phyloP scores from a whole-genome alignment of 139 green algal genomes.

The Pycnococcus provasolii region DNA sequence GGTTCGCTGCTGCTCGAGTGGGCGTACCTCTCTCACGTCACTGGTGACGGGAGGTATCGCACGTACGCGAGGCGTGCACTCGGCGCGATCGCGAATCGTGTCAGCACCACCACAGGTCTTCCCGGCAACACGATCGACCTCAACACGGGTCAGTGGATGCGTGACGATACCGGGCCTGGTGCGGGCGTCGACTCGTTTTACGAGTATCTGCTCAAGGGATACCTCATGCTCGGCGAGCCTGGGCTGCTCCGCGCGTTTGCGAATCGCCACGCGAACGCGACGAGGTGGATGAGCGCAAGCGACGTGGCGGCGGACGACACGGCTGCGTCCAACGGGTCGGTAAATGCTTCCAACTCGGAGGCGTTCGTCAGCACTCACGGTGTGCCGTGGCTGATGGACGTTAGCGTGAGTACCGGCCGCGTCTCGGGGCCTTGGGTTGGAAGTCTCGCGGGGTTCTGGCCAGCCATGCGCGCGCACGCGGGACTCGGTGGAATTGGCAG shows the following conservation, averaged over 20 bases:
- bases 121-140: conserved; percentile 21
- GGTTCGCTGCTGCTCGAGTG: too few relatives aligned
- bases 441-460: conserved; percentile 32
- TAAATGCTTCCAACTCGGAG: too few relatives aligned
- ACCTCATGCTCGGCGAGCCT: conserved; percentile 29
- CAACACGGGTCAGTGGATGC: conserved; percentile 22
- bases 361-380: not conserved
- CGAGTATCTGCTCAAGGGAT: conserved; percentile 40
- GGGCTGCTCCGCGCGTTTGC: conserved; percentile 32
- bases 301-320: too few relatives aligned
- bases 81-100: conserved; percentile 14
- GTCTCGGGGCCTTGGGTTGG: conserved; percentile 9
- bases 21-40: conserved; percentile 3
- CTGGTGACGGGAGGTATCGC: too few relatives aligned
- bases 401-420: conserved; percentile 7
- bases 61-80: too few relatives aligned
- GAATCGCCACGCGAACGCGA: too few relatives aligned
- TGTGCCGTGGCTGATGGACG: conserved; percentile 20
- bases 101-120: conserved; percentile 7
- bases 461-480: conserved; percentile 20
- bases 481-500: not conserved
- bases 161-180: conserved; percentile 33
- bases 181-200: conserved; percentile 45
- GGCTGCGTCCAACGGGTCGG: too few relatives aligned
- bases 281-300: too few relatives aligned